A percentile compares a stretch with the other conserved stretches of the same genome.
Conservation (phyloP, 768 basidiomycete genomes). For the Boletus rubroflammeus region DNA sequence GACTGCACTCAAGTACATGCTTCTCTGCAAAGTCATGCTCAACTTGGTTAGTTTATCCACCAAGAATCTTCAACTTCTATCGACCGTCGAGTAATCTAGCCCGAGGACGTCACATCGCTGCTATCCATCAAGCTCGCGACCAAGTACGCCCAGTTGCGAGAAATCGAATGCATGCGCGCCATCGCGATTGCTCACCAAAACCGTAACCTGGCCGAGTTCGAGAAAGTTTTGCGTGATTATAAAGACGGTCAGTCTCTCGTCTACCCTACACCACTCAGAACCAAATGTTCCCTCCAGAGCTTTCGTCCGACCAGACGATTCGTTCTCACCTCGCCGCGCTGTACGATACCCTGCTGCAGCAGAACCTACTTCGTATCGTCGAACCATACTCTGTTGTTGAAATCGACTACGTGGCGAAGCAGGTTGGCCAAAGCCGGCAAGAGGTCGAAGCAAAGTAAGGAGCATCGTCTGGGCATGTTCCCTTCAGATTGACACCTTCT, state of each 20-base stretch:
- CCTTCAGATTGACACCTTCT: conserved; percentile 2
- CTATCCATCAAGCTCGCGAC: conserved; percentile 82
- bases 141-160: conserved; percentile 82
- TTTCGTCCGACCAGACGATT: conserved; percentile 94
- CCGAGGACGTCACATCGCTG: conserved; percentile 89
- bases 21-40: conserved; percentile 97
- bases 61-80: background rate
- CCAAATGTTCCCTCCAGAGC: conserved; percentile 48
- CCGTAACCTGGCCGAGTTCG: conserved; percentile 85
- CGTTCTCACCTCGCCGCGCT: conserved; percentile 90
- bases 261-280: background rate
- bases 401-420: conserved; percentile 80
- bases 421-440: conserved; percentile 83
- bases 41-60: conserved; percentile 61
- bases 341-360: conserved; percentile 94
- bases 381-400: conserved; percentile 95
- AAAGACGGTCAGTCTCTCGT: conserved; percentile 54
- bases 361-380: conserved; percentile 91
- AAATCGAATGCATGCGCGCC: conserved; percentile 94
- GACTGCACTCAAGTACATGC: conserved; percentile 94
- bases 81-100: conserved; percentile 41
- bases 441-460: conserved; percentile 89
- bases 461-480: background rate
- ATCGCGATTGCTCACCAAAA: conserved; percentile 93
- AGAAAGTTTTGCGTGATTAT: conserved; percentile 83